Conservation (phyloP, 1,284 basidiomycete species). For the Heterobasidion occidentale region DNA sequence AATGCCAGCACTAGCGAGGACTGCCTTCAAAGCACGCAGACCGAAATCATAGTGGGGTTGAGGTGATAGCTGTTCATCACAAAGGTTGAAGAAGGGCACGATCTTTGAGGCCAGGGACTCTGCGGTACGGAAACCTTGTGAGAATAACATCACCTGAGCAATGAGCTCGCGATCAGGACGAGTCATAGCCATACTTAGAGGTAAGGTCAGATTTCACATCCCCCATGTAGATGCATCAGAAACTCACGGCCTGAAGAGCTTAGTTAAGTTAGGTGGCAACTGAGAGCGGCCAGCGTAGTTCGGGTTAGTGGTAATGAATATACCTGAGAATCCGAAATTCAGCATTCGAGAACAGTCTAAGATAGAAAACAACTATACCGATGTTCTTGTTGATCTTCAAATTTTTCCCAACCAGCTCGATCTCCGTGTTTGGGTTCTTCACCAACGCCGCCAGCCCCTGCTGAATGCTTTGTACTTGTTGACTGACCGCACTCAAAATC, state of each 20-base stretch:
- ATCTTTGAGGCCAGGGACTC: constrained; percentile 95
- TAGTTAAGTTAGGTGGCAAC: constrained; percentile 93
- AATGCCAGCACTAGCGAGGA: constrained; percentile 94
- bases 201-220: background rate
- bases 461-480: constrained; percentile 98
- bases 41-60: constrained; percentile 99
- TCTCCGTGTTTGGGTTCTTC: constrained; percentile 81
- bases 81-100: constrained; percentile 98
- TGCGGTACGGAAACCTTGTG: constrained; percentile 97
- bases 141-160: constrained; percentile 99
- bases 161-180: constrained; percentile 97
- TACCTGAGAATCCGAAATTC: constrained; percentile 39
- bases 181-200: constrained; percentile 93
- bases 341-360: constrained; percentile 10
- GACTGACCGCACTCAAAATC: constrained; percentile 96
- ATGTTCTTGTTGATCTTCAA: constrained; percentile 93
- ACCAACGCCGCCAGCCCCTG: constrained; percentile 82
- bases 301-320: constrained; percentile 97
- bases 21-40: constrained; percentile 94
- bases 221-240: background rate
- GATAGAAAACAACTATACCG: constrained; percentile 33
- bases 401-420: constrained; percentile 93
- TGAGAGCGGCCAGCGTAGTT: constrained; percentile 98
- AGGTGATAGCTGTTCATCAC: constrained; percentile 91
- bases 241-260: constrained; percentile 85